Evolutionary conservation across 805 yeast genomes (phyloP), one percentile per base, ranked within the genome.

Genomic region (Clavispora vitiphila): DNA sequence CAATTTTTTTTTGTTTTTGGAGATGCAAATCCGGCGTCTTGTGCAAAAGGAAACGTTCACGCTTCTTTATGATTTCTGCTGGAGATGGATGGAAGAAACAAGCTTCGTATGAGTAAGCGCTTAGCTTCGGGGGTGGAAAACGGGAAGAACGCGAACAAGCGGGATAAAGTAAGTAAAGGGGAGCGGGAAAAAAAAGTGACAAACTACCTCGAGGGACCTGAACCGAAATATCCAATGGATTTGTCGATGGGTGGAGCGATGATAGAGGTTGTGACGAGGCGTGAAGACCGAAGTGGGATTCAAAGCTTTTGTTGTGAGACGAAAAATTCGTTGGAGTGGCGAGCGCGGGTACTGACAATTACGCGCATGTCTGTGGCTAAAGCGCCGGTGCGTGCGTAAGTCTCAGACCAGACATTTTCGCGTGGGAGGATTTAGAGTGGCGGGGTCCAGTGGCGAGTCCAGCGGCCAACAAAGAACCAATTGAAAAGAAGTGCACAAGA

Each of bases 251-350:
- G 31, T 34, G 22, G 30, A 24, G 35, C 34, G 43, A 27, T 27
- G 34, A 38, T 46, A 15, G 44, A 36, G 25, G 44, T 37, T 40
- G 34, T 34, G 47, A 42, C 49, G 46, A 42, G 49, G 47, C 32
- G 29, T 39, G 34, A 42, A 34, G 46, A 39, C 50, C 37, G 37
- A 27, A 30, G 42, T 30, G 34, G 34, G 36, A 20, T 15, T 29
- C 35, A 23, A 34, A 40, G 30, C 39, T 37, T 26, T 30, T 22
- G 32, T 38, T 36, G 27, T 26, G 35, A 29, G 39, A 37, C 37
- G 47, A 48, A 49, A 47, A 46, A 40, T 35, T 46, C 49, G 52
- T 41, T 47, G 50, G 48, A 38, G 51, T 41, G 54, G 52, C 52
- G 51, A 43, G 51, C 48, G 38, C 37, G 39, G 37, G 43, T 47